Base-by-base conservation (phyloP, 495 filamentous ascomycete genomes). In the Penicillium canescens region DNA sequence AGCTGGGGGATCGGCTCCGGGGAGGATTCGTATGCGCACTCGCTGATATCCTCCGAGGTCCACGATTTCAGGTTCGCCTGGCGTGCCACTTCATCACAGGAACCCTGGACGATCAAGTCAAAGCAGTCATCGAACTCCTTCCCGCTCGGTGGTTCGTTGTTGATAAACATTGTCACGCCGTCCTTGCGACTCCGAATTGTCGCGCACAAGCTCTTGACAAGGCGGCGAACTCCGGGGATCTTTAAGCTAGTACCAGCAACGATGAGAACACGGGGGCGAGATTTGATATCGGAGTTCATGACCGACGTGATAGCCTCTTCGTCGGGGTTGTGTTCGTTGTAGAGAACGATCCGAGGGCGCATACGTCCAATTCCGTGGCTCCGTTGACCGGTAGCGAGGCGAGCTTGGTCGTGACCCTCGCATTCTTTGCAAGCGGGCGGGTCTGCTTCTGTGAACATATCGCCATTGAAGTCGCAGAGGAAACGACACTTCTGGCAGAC, bases 291-390 rank as follows among this genome's bases (percentile, higher is more conserved):
- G 3, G 90, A 83, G 42, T 81, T 84, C 54, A 92, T 88, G 11
- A 96, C 90, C 7, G 90, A 86, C 12, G 94, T 92, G 65, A 98
- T 98, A 16, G 94, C 92, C 55, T 96, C 93, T 42, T 92, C 90
- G 55, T 98, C 94, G 1, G 94, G 93, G 63, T 96, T 96, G 67
- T 90, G 87, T 69, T 98, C 94, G 70, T 98, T 96, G 75, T 98
- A 98, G 21, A 98, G 78, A 2, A 97, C 92, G 70, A 98, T 96
- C 20, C 94, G 85, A 14, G 94, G 94, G 21, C 94, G 85, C 52
- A 98, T 77, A 48, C 89, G 83, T 24, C 94, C 94, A 50, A 98
- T 88, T 1, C 94, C 94, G 67, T 98, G 95, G 65, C 92, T 96
- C 45, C 94, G 84, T 67, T 96, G 92, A 34, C 92, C 92, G 4